Evolutionary conservation across 495 filamentous ascomycete genomes (phyloP).

Genomic region (Pseudevernia furfuracea): DNA sequence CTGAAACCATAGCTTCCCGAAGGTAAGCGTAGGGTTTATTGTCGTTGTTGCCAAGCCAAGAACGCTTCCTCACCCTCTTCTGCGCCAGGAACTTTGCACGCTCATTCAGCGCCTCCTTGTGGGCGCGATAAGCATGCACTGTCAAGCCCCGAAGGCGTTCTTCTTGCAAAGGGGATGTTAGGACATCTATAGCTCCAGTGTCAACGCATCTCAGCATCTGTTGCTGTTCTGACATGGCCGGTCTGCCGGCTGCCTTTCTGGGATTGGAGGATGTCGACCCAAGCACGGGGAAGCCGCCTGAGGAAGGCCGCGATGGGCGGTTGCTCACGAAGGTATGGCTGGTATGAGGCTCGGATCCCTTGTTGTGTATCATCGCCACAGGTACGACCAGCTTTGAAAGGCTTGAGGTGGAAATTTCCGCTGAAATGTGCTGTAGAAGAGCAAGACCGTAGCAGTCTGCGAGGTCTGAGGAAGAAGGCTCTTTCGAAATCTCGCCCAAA

Average conservation of each 20-base stretch:
- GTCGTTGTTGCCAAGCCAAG: constrained; percentile 85
- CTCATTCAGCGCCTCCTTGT: constrained; percentile 60
- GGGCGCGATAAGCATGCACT: constrained; percentile 73
- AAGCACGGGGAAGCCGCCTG: constrained; percentile 15
- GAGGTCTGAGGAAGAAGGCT: constrained; percentile 3
- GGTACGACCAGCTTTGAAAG: constrained; percentile 68
- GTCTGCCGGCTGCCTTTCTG: constrained; percentile 38
- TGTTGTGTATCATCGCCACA: constrained; percentile 54
- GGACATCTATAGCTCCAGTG: constrained; percentile 75
- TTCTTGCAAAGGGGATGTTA: constrained; percentile 65
- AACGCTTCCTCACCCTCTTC: constrained; percentile 69
- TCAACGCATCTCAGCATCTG: constrained; percentile 64
- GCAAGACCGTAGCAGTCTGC: constrained; percentile 42
- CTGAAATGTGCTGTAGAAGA: constrained; percentile 59
- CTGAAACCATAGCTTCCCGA: constrained; percentile 82
- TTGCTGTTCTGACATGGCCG: constrained; percentile 35
- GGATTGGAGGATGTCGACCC: constrained; percentile 23
- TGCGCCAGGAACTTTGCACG: constrained; percentile 58
- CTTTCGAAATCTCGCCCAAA: neutral
- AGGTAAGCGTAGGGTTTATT: constrained; percentile 84
- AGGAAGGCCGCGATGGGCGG: constrained; percentile 27
- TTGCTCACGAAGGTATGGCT: constrained; percentile 11
- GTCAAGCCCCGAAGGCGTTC: constrained; percentile 64
- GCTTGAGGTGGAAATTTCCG: constrained; percentile 62
- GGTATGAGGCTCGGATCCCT: constrained; percentile 21